A percentile compares a stretch with the other conserved stretches of the same genome.
Conservation (phyloP, 2,329 filamentous ascomycete species). For the Lithohypha guttulata region DNA sequence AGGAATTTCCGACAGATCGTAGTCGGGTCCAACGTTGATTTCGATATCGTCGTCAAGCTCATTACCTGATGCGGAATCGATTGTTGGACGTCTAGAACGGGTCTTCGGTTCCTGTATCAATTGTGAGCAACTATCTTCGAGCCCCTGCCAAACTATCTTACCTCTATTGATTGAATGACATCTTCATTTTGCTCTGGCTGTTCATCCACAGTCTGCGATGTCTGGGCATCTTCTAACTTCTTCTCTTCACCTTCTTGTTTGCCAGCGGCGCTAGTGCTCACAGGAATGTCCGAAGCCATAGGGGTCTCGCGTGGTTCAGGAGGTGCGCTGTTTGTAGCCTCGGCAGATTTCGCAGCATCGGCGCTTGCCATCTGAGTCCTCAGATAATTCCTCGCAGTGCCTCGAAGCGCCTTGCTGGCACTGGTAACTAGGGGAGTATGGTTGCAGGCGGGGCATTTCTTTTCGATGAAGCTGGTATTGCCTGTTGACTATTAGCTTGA, state of each 20-base stretch:
- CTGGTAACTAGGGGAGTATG: constrained; percentile 86
- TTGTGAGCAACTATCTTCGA: no score
- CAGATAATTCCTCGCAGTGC: constrained; percentile 82
- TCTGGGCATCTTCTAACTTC: constrained; percentile 13
- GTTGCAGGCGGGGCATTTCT: constrained; percentile 87
- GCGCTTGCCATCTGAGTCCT: constrained; percentile 50
- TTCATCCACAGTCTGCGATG: constrained; percentile 14
- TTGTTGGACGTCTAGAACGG: not conserved
- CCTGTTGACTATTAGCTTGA: no score
- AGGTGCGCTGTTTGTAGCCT: not conserved
- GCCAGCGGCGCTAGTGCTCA: constrained; percentile 1
- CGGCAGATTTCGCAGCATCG: not conserved
- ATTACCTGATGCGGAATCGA: constrained; percentile 6
- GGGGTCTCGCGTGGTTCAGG: not conserved
- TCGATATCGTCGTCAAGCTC: constrained; percentile 19
- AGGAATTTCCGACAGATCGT: constrained; percentile 12
- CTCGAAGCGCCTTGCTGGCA: constrained; percentile 79
- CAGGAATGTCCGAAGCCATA: not conserved
- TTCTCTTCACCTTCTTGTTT: constrained; percentile 9
- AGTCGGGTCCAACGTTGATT: constrained; percentile 20
- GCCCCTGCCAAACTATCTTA: no score
- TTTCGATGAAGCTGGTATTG: no score
- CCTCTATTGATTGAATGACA: constrained; percentile 17
- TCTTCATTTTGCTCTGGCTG: constrained; percentile 11
- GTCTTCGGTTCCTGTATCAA: not conserved